Evolutionary conservation across 202 grass and related monocot genomes (phyloP).

Genomic region (Panicum virgatum): DNA sequence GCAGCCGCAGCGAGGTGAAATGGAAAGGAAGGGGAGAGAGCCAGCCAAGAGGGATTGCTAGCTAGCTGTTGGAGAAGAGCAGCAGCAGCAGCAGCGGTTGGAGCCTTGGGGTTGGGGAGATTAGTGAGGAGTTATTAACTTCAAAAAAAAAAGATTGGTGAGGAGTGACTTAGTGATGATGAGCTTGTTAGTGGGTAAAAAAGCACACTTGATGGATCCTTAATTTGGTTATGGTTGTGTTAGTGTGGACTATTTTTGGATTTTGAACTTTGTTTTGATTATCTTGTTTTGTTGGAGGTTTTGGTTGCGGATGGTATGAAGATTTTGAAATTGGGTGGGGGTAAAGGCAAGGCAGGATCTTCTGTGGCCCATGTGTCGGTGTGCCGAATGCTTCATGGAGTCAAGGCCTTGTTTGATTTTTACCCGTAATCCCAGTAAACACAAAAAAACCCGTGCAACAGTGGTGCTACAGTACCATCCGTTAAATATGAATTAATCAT

Average conservation of each 20-base stretch:
- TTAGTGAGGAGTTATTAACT: no score
- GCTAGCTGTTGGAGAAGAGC: neutral
- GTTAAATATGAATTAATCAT: no score
- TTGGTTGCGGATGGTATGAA: conserved; percentile 27
- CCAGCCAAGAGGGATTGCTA: neutral
- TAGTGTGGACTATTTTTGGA: neutral
- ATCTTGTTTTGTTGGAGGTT: neutral
- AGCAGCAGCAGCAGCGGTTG: no score
- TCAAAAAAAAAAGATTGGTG: neutral
- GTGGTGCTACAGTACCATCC: no score
- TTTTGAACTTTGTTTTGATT: neutral
- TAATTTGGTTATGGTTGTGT: neutral
- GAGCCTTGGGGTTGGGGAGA: neutral
- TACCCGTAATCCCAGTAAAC: no score
- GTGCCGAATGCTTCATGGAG: neutral
- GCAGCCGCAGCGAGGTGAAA: conserved; percentile 38
- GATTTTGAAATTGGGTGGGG: conserved; percentile 42
- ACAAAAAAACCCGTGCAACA: no score
- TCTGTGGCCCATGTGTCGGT: neutral
- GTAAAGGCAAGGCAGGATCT: conserved; percentile 7
- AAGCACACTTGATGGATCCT: neutral
- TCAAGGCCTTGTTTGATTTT: no score
- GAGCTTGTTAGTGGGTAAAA: conserved; percentile 1
- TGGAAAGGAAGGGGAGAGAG: neutral
- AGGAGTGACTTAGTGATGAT: neutral